Evolutionary conservation across 305 asterid species (phyloP).

Genomic region (Solanum hybrid): DNA sequence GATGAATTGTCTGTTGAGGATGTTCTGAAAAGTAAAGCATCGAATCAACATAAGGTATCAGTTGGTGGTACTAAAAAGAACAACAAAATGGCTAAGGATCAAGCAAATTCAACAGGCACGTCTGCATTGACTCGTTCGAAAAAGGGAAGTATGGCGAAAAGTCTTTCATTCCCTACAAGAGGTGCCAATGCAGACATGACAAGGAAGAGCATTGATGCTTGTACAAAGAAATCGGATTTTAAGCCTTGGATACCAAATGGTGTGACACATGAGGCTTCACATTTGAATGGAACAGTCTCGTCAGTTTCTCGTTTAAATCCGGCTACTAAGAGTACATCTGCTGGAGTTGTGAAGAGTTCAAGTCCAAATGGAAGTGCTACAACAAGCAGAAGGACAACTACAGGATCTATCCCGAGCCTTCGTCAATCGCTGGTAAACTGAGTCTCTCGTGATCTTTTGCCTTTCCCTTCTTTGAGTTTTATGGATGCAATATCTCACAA

Average conservation of each 20-base stretch:
- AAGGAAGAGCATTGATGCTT: constrained; percentile 51
- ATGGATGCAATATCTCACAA: not conserved
- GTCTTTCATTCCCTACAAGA: constrained; percentile 60
- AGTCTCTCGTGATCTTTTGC: not conserved
- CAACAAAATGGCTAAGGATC: constrained; percentile 32
- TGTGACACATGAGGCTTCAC: constrained; percentile 28
- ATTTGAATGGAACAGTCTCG: constrained; percentile 16
- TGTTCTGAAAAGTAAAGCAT: constrained; percentile 22
- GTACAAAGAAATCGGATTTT: constrained; percentile 30
- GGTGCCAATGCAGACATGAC: constrained; percentile 43
- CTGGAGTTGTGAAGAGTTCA: constrained; percentile 9
- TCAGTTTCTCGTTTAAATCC: constrained; percentile 21
- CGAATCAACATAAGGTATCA: constrained; percentile 18
- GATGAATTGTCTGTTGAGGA: constrained; percentile 17
- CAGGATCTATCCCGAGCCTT: constrained; percentile 28
- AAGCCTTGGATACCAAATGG: constrained; percentile 32
- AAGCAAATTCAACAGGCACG: constrained; percentile 29
- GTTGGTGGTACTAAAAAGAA: constrained; percentile 17
- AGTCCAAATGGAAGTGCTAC: constrained; percentile 7
- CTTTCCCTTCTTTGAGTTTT: not conserved
- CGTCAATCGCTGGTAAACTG: constrained; percentile 38
- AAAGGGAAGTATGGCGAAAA: constrained; percentile 43
- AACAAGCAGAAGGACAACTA: constrained; percentile 24
- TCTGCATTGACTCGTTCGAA: constrained; percentile 40
- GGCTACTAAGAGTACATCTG: constrained; percentile 18